These are phyloP conservation scores for Cicer pinnatifidum DNA, from an alignment of 306 rosid genomes.

Conservation along the genomic window DNA sequence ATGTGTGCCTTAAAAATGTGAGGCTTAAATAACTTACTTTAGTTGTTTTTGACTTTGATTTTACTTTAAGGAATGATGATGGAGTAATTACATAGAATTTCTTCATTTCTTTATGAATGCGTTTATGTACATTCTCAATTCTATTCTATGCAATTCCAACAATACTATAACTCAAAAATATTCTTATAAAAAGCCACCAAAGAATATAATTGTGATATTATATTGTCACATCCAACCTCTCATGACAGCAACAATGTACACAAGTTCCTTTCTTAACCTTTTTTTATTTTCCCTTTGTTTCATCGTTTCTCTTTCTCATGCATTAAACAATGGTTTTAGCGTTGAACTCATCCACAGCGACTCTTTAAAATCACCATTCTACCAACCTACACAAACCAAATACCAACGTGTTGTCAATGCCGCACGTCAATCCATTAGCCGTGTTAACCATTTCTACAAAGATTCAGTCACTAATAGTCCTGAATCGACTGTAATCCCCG, in stretches of 20 bases:
- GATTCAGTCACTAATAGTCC: background rate
- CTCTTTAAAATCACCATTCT: conserved; percentile 58
- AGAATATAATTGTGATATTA: background rate
- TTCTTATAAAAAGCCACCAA: background rate
- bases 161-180: background rate
- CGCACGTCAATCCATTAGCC: conserved; percentile 44
- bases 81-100: no score
- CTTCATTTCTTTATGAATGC: no score
- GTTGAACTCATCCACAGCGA: conserved; percentile 62
- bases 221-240: background rate
- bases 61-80: no score
- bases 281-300: background rate
- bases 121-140: no score
- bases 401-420: conserved; percentile 43
- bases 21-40: no score
- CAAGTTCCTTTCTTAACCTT: background rate
- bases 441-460: background rate
- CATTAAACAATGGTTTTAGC: conserved; percentile 24
- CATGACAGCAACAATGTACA: background rate
- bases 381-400: conserved; percentile 34
- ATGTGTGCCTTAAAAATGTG: no score
- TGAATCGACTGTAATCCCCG: background rate
- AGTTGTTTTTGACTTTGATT: no score
- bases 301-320: background rate
- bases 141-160: no score